Evolutionary conservation across 768 basidiomycete genomes (phyloP), one percentile per base, ranked within the genome.

Genomic region (Suillus fuscotomentosus): DNA sequence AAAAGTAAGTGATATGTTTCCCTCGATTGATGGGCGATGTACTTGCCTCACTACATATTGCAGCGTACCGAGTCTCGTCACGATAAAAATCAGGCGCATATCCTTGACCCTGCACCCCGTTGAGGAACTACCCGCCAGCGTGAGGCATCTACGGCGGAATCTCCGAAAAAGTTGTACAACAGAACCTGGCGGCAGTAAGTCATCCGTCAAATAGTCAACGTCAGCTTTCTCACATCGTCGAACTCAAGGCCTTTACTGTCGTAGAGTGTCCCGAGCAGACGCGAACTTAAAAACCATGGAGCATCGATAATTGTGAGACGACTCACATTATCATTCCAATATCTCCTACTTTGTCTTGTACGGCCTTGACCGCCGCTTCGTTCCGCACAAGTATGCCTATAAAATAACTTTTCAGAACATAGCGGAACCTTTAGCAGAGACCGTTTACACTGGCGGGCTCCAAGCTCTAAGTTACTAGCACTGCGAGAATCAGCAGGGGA

Each of bases 311-410:
- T 11, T 20, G 11, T 11, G 5, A 47, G 24, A 34, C 45, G 39
- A 73, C 84, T 56, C 68, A 87, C 89, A 90, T 76, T n/a, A 89
- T 83, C 6, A 86, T 63, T 6, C 86, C 87, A 15, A 87, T 81
- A 0, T 86, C 76, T 1, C 88, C 88, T 0, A 89, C 78, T 68
- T 86, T 79, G 20, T 76, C 67, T 56, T 77, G 75, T 11, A 91
- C 71, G 51, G 75, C 77, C 8, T 85, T 70, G 24, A 78, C 74
- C 0, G 88, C 86, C 8, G 70, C 72, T 0, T 88, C 81, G 60
- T 90, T 78, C 9, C 90, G 86, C 7, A 92, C 90, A 3, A 92
- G 76, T 43, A 92, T 88, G 65, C 88, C 90, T 91, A n/a, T 53
- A 59, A 9, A 17, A 17, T n/a, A 5, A 45, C 4, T 20, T n/a